Evolutionary conservation across 2,329 filamentous ascomycete genomes (phyloP), one percentile per base, ranked within the genome.

Genomic region (Calonectria pseudoturangicola): DNA sequence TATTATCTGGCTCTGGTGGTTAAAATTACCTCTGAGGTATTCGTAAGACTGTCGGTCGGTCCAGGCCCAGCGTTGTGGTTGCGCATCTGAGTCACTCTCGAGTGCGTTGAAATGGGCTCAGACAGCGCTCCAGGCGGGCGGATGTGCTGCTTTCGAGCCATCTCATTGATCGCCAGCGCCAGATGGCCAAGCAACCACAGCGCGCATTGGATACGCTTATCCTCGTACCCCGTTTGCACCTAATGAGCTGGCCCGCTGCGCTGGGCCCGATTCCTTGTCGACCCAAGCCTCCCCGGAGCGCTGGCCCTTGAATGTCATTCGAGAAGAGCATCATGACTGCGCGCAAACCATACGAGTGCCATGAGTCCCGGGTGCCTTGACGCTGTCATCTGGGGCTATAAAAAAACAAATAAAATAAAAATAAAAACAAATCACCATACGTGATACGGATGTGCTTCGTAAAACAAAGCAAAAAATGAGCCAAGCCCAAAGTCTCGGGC

Each of bases 21-120:
- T 79, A 67, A 73, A 74, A 79, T 79, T 79, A 79, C 77, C 67
- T 73, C 76, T 62, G 72, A 68, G 62, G 70, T 78, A 79, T 79
- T 76, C 71, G 77, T 79, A 79, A 79, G 66, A 79, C 65, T 21
- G 13, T 12, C 36, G 21, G 43, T 45, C 36, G 41, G 39, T 30
- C 69, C 64, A 64, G 47, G 63, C 25, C 47, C 50, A 63, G 13
- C 7, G 41, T 47, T 66, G 48, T 71, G 50, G 69, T 66, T 48
- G 45, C 48, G 30, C 28, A 51, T 74, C 72, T 72, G 72, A 74
- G 66, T 74, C 72, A 74, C 69, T 58, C 28, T 54, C 21, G 15
- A 56, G 28, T 36, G 36, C 65, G 25, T 63, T 43, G 50, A 33
- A 28, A 70, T 72, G 70, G 60, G 70, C 70, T 62, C 70, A 66